Evolutionary conservation across 2,329 filamentous ascomycete species (phyloP), one percentile per base, ranked within the genome.

Genomic region (Iodosphaeria phyllophila): DNA sequence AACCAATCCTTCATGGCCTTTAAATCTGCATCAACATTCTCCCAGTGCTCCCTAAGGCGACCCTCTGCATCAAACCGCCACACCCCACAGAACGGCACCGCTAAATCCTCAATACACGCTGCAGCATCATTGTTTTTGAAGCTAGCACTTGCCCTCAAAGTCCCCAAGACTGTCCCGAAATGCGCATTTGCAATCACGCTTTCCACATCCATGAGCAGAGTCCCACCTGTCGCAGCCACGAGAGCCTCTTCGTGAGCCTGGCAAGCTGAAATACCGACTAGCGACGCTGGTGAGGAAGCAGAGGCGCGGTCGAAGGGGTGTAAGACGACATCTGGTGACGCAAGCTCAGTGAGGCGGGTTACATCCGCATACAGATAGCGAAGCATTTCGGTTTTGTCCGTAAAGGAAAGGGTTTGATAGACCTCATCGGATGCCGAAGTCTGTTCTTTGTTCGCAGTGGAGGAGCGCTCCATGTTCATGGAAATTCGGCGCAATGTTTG

Each of bases 11-110:
- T 20, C 5, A 27, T 20, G 19, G 16, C 12, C 3, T 11, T 11
- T 16, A 21, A n/a, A 15, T 29, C 24, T 13, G 15, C 30, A 3
- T 26, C 20, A n/a, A 30, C 38, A 15, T 39, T 35, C 22, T 40
- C 36, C 36, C 39, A 42, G 22, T 40, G 39, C 33, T 40, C 36
- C 8, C 34, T 30, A 7, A 30, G 33, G 23, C 17, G 26, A 1
- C 26, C 29, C 16, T 25, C 18, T 4, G 15, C 14, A 22, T 33
- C 28, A 16, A 38, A 40, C 25, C 28, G 25, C 34, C 38, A 37
- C 24, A 38, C 25, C 9, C 36, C 38, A 19, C 34, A 39, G 13
- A 27, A 27, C 7, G 25, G 25, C 25, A 18, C 25, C n/a, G 25
- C 25, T 10, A 27, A 16, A 14, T 21, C 19, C 5, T n/a, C 20